Base-by-base conservation (phyloP, 164 flowering plant genomes). In the Taxillus chinensis region DNA sequence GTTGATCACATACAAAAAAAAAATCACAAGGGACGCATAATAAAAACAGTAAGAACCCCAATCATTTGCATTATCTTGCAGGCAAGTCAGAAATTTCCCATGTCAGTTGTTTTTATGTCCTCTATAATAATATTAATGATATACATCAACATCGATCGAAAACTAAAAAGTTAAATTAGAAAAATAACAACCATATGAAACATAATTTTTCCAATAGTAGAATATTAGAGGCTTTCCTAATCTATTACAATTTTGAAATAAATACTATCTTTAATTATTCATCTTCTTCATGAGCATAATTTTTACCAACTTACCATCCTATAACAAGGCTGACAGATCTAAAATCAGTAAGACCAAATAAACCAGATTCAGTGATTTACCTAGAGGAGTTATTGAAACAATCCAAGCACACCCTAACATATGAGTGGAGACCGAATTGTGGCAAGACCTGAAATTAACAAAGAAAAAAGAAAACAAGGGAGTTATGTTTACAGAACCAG, bases 361-460 rank as follows among this genome's bases (percentile, higher is more conserved):
- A 38, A 57, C 45, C n/a, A 14, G 65, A 48, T 12, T 16, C 10
- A 27, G 56, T 38, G 8, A 68, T 50, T 77, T 76, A 85, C 90
- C 79, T 16, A 17, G 83, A 65, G 46, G 77, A 69, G 72, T 72
- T 53, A 62, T 83, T 82, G 58, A 67, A 82, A 72, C 91, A 85
- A 67, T 83, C 85, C 50, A 79, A 78, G 40, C 91, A 85, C 68
- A 83, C 91, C 75, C 91, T 77, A 27, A 85, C 91, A 60, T 15
- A 11, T 4, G 81, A 57, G 68, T 73, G 66, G 66, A 85, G 66
- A 37, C 82, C 81, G 66, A 85, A 82, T 56, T 85, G 85, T 11
- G 91, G 91, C 48, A 85, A 73, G 52, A 81, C 78, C 91, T 85
- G 82, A 54, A 72, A 67, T 52, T 10, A 46, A 17, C 6, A 41